A percentile compares a stretch with the other conserved stretches of the same genome.
phyloP scores from a whole-genome alignment of 2,329 filamentous ascomycete genomes.

The Scedosporium boydii region DNA sequence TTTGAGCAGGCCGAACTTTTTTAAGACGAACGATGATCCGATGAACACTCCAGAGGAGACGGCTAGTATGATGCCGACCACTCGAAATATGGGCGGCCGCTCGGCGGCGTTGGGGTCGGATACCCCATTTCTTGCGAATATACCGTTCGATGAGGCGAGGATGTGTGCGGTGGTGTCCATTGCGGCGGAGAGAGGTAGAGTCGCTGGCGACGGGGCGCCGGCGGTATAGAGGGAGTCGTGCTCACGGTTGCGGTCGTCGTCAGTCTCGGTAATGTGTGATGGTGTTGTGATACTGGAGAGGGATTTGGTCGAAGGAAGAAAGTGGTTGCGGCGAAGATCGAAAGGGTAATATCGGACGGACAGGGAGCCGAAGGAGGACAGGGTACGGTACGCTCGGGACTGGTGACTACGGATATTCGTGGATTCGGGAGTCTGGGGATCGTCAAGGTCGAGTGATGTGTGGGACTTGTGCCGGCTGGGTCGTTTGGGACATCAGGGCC shows the following conservation, averaged over 20 bases:
- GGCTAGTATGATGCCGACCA: slow-evolving; percentile 76
- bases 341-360: not conserved
- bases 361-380: not conserved
- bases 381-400: not conserved
- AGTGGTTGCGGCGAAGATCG: not conserved
- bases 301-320: not conserved
- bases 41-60: slow-evolving; percentile 87
- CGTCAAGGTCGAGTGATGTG: not conserved
- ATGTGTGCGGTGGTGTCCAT: slow-evolving; percentile 4
- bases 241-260: not conserved
- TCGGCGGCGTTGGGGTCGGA: slow-evolving; percentile 19
- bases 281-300: not conserved
- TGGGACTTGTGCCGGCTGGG: not conserved
- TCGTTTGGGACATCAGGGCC: slow-evolving; percentile 3
- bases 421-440: not conserved
- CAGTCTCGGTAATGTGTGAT: not conserved
- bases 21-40: slow-evolving; percentile 87
- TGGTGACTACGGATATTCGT: not conserved
- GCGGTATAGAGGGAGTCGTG: not conserved
- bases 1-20: slow-evolving; percentile 83
- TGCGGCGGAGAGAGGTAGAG: not conserved
- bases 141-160: slow-evolving; percentile 1
- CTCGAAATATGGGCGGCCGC: slow-evolving; percentile 59
- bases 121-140: slow-evolving; percentile 4
- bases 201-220: slow-evolving; percentile 5